Evolutionary conservation across 345 rosid genomes (phyloP), one percentile per base, ranked within the genome.

Genomic region (Linum lewisii): DNA sequence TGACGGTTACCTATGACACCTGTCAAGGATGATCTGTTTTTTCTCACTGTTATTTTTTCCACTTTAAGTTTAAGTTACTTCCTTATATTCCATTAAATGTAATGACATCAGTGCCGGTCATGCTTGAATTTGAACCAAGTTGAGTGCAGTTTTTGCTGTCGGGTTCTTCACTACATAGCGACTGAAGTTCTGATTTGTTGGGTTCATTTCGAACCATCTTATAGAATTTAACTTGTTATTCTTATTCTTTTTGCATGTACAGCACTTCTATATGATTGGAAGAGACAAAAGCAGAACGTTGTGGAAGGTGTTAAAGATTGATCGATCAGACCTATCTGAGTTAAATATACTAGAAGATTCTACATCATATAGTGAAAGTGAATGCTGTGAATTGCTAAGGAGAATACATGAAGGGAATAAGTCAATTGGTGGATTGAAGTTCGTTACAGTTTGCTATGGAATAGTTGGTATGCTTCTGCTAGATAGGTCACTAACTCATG

Each of bases 191-290:
- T 29, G 7, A 29, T 29, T 29, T 4, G 34, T 29, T 29, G 34
- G 34, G 34, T 29, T 29, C 34, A 29, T 29, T 42, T 16, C 18
- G 15, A 3, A 8, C 47, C 13, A 11, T 42, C 47, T 42, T 3
- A 11, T 42, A 8, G 47, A 11, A 42, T 42, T 16, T 42, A 42
- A 42, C 16, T 11, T 11, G 47, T 42, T 42, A 16, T 42, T 42
- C 15, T 11, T 38, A 38, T 38, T 38, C 2, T 38, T 16, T 11
- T 42, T 42, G 47, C 34, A 29, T 42, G 14, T 42, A 60, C 91
- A 93, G 99, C 81, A 79, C 64, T 93, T 86, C 61, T 93, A 93
- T 61, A 78, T 93, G 88, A 71, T 82, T 11, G 97, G 99, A 64
- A 85, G 86, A 70, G 88, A 93, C 76, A 89, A 89, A 62, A 77